A percentile compares a stretch with the other conserved stretches of the same genome.
phyloP scores from a whole-genome alignment of 1,284 basidiomycete genomes.

The Earliella scabrosa region DNA sequence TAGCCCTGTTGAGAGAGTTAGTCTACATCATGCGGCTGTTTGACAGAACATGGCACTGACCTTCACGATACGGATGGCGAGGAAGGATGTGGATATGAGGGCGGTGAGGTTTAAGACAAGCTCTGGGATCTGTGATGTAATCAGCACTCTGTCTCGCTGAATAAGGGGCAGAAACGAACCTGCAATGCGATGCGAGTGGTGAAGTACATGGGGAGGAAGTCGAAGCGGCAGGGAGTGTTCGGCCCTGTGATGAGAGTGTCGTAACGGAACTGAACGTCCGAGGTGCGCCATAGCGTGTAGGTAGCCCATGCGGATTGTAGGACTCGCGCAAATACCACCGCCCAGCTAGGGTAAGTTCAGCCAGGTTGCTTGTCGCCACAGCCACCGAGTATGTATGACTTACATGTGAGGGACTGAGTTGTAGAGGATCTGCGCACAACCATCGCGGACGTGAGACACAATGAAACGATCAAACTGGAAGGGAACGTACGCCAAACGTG shows the following conservation, averaged over 20 bases:
- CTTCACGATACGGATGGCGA: slow-evolving; percentile 52
- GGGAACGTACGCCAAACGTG: slow-evolving; percentile 44
- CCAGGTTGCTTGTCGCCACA: neutral
- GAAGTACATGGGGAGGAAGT: slow-evolving; percentile 53
- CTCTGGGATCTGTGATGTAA: slow-evolving; percentile 47
- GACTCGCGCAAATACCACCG: slow-evolving; percentile 50
- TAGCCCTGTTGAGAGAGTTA: slow-evolving; percentile 41
- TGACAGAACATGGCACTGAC: slow-evolving; percentile 30
- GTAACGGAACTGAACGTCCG: slow-evolving; percentile 39
- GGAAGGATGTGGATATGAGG: slow-evolving; percentile 43
- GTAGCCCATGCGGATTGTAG: slow-evolving; percentile 54
- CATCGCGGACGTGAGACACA: neutral
- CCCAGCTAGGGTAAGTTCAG: slow-evolving; percentile 38
- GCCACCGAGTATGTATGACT: slow-evolving; percentile 20
- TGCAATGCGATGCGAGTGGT: slow-evolving; percentile 43
- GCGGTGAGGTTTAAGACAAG: slow-evolving; percentile 49
- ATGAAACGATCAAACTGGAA: neutral
- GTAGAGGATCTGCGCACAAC: slow-evolving; percentile 39
- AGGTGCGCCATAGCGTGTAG: slow-evolving; percentile 54
- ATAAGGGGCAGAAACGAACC: too few relatives aligned
- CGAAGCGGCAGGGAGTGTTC: slow-evolving; percentile 50
- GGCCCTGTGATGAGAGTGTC: slow-evolving; percentile 41
- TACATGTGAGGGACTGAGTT: slow-evolving; percentile 61
- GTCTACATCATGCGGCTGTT: neutral
- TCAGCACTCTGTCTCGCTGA: too few relatives aligned